A percentile compares a stretch with the other conserved stretches of the same genome.
Evolutionary conservation across 139 green algal species (phyloP).

Genomic region (Chlorella sp.): DNA sequence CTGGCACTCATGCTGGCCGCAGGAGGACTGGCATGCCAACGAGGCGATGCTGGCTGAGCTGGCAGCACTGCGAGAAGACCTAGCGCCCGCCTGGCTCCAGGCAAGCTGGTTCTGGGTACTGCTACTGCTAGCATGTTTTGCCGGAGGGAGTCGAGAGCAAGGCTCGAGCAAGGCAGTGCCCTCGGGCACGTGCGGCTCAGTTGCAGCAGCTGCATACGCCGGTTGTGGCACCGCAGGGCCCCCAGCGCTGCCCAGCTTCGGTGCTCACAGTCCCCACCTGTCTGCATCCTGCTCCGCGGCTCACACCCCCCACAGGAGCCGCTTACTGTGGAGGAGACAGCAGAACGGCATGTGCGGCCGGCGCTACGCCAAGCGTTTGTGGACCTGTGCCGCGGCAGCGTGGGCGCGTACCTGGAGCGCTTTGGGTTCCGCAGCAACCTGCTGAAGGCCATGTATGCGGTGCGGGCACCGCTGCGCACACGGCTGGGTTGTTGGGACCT

Average conservation of each 20-base stretch:
- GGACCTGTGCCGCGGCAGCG: constrained; percentile 47
- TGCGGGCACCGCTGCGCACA: no score
- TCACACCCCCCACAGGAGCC: constrained; percentile 50
- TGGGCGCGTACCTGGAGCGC: constrained; percentile 55
- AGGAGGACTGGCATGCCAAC: constrained; percentile 68
- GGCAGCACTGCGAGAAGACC: constrained; percentile 49
- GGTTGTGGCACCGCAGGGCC: no score
- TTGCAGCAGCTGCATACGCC: no score
- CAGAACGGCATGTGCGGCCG: constrained; percentile 58
- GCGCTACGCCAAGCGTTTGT: constrained; percentile 58
- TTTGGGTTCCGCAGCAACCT: constrained; percentile 67
- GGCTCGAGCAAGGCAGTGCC: no score
- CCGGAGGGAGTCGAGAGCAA: no score
- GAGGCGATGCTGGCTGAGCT: constrained; percentile 58
- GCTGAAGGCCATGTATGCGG: constrained; percentile 68
- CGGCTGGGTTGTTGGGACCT: no score
- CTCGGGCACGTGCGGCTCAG: no score
- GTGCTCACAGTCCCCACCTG: no score
- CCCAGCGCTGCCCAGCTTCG: no score
- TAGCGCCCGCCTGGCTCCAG: constrained; percentile 45
- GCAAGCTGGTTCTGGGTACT: background rate
- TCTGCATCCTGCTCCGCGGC: background rate
- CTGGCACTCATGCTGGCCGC: background rate
- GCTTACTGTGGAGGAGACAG: constrained; percentile 62
- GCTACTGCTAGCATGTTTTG: background rate